Evolutionary conservation across 352 stramenopile species (phyloP), one percentile per base, ranked within the genome.

Genomic region (Globisporangium recalcitrans): DNA sequence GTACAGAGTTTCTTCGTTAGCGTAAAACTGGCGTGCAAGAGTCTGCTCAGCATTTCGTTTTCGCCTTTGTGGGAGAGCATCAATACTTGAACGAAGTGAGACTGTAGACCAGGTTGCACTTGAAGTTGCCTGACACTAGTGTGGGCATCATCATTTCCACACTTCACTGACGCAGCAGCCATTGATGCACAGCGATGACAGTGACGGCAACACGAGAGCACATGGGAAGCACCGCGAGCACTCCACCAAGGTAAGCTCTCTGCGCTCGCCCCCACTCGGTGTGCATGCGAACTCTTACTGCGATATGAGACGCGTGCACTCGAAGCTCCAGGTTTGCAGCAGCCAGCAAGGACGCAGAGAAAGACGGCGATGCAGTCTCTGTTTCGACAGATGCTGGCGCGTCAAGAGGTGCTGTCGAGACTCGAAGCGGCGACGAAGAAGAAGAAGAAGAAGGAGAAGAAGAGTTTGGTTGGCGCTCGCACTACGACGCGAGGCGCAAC

Each of bases 381-480:
- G 44, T 21, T 51, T 2, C 21, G 21, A 14, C 16, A 9, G 13
- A 14, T 7, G 6, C 48, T 16, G 7, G n/a, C 5, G 4, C 21
- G 22, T 5, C 48, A 9, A 54, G 13, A 4, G 6, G 19, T 31
- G 19, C 19, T 29, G 11, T 24, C 29, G 29, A 10, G 14, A 29
- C 19, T 31, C 32, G 4, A 26, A 16, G 21, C 16, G 7, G 29
- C 1, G 31, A 8, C 7, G 24, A n/a, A n/a, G n/a, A n/a, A n/a
- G n/a, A n/a, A n/a, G n/a, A n/a, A n/a, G n/a, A n/a, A n/a, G n/a
- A n/a, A n/a, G n/a, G n/a, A n/a, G 27, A 4, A 14, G 64, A 74
- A 3, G 54, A 44, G 24, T 91, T 91, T 58, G 82, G 82, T 16
- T 91, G 82, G 82, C 62, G 75, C 40, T 64, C 71, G 48, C 71